Base-by-base conservation (phyloP, 495 filamentous ascomycete genomes). In the Hyaloscypha hepaticicola region DNA sequence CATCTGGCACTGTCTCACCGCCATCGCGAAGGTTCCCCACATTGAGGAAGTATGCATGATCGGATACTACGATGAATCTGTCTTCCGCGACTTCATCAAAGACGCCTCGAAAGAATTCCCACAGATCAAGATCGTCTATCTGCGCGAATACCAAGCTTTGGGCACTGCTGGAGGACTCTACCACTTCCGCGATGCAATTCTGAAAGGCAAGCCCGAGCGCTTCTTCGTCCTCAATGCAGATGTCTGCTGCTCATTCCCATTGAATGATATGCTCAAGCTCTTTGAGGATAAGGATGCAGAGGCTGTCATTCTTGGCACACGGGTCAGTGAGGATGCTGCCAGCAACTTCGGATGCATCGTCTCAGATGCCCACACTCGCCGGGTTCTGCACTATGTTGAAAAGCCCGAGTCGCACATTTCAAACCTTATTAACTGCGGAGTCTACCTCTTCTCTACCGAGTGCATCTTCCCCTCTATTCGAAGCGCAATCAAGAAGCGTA, bases 321-420 rank as follows among this genome's bases (percentile, higher is more conserved):
- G 91, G 26, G 93, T 99, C 34, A 86, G 85, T 75, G 93, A 96
- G 71, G 96, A 98, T 26, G 88, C 94, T 14, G 95, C 95, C 16
- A 89, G 84, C 66, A 98, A 97, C 80, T 99, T 98, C 70, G 95
- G 95, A 56, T 99, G 95, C 82, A 96, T 99, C 67, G 95, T 99
- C 26, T 93, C 91, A 51, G 96, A 99, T 73, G 82, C 92, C 14
- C 91, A 96, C 78, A 97, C 91, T 72, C 93, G 93, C 76, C 91
- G 93, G 56, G 95, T 99, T 55, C 88, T 97, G 52, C 95, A 99
- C 81, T 99, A 99, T 78, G 95, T 99, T 76, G 95, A 99, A 84
- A 98, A 98, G 82, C 95, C 95, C 64, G 95, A 99, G 77, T 95
- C 91, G 55, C 91, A 97, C 78, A 98, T 99, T 77, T 96, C 91